Percentiles rank a stretch among this genome's conserved stretches.
Conservation (phyloP, 2,329 filamentous ascomycete species). For the Sarocladium brachiariae region DNA sequence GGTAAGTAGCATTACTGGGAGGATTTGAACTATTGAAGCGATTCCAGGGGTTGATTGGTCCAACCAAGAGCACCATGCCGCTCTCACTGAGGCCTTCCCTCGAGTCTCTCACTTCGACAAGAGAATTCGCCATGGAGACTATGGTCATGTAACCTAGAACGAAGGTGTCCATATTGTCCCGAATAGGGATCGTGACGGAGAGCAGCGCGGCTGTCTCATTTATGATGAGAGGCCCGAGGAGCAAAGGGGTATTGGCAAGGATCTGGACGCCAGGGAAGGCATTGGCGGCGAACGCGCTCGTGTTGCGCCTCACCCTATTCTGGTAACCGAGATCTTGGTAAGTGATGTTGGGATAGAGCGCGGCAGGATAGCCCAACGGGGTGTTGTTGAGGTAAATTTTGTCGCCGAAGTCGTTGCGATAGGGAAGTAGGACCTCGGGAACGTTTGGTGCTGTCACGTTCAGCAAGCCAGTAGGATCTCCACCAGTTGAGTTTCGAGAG, state of each 20-base stretch:
- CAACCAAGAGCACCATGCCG: conserved; percentile 64
- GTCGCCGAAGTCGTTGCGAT: conserved; percentile 46
- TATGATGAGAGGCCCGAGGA: conserved; percentile 68
- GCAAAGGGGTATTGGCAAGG: conserved; percentile 48
- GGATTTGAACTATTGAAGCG: conserved; percentile 42
- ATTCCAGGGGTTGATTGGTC: conserved; percentile 61
- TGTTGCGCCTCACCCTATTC: conserved; percentile 34
- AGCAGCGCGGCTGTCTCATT: conserved; percentile 69
- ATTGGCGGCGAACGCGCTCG: conserved; percentile 36
- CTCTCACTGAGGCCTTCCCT: conserved; percentile 64
- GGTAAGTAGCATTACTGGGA: conserved; percentile 40
- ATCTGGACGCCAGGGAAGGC: conserved; percentile 46
- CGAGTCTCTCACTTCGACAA: conserved; percentile 56
- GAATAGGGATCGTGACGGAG: conserved; percentile 74
- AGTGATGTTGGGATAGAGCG: conserved; percentile 73
- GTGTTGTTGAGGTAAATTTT: conserved; percentile 54
- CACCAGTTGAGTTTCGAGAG: conserved; percentile 57
- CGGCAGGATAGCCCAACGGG: conserved; percentile 60
- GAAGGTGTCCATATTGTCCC: conserved; percentile 52
- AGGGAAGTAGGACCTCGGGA: conserved; percentile 55
- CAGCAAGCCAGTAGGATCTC: conserved; percentile 46
- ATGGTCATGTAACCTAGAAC: conserved; percentile 81
- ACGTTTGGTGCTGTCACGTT: conserved; percentile 51
- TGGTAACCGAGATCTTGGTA: conserved; percentile 42
- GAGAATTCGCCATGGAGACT: conserved; percentile 59